A percentile compares a stretch with the other conserved stretches of the same genome.
These are phyloP conservation scores for Leucocoprinus birnbaumii DNA, from an alignment of 768 basidiomycete species.

Conservation along the genomic window DNA sequence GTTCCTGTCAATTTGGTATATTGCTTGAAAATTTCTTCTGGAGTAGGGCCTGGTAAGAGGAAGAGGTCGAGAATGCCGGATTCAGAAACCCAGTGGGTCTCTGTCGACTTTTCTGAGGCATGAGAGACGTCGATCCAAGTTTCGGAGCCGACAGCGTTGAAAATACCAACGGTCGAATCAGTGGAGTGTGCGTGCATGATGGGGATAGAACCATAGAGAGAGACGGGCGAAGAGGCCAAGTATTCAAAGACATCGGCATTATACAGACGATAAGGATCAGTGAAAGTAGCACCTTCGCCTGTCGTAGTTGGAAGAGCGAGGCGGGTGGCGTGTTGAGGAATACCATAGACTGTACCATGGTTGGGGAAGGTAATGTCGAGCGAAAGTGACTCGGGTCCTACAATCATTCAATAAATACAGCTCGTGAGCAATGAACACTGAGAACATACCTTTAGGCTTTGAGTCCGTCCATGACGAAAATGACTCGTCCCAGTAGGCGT, in stretches of 20 bases:
- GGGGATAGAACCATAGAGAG: constrained; percentile 90
- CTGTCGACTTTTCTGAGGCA: constrained; percentile 59
- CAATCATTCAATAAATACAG: constrained; percentile 1
- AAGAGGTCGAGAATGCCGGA: constrained; percentile 95
- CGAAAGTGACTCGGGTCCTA: constrained; percentile 93
- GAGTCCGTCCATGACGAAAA: constrained; percentile 87
- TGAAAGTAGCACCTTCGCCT: constrained; percentile 72
- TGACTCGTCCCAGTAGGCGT: constrained; percentile 86
- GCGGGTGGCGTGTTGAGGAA: constrained; percentile 93
- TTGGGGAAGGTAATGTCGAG: constrained; percentile 93
- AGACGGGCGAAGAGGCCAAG: constrained; percentile 70
- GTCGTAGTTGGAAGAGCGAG: constrained; percentile 87
- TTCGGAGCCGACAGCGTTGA: constrained; percentile 86
- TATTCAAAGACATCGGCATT: constrained; percentile 98
- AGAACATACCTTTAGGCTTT: constrained; percentile 87
- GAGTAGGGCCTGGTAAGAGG: constrained; percentile 88
- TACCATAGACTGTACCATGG: constrained; percentile 90
- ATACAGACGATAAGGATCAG: constrained; percentile 92
- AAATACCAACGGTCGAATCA: constrained; percentile 85
- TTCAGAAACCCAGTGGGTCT: constrained; percentile 97
- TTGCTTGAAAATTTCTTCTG: constrained; percentile 79
- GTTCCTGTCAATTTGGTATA: constrained; percentile 85
- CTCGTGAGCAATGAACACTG: background rate
- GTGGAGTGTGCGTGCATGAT: constrained; percentile 90
- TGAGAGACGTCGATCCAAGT: constrained; percentile 93